Evolutionary conservation across 257 asterid genomes (phyloP).

Genomic region (Salvia hispanica): DNA sequence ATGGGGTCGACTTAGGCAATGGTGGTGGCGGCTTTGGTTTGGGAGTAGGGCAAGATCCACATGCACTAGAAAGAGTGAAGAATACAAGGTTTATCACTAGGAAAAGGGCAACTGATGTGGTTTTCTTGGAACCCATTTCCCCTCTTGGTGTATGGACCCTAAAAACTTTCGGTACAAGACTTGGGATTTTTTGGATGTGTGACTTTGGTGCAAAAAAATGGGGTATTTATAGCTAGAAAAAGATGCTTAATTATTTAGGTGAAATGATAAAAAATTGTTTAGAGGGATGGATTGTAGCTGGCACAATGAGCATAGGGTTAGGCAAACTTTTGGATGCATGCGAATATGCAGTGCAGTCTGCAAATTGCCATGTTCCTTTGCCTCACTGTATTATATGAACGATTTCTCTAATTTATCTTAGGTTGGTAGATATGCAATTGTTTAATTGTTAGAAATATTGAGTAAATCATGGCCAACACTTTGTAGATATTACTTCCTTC

Average conservation of each 20-base stretch:
- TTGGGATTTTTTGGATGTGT: constrained; percentile 30
- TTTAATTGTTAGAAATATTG: too few species aligned
- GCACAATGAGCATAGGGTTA: constrained; percentile 29
- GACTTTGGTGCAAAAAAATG: constrained; percentile 6
- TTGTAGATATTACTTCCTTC: too few species aligned
- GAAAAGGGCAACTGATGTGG: constrained; percentile 43
- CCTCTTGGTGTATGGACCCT: background rate
- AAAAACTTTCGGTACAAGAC: background rate
- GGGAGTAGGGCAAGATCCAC: constrained; percentile 44
- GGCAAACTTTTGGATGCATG: constrained; percentile 33
- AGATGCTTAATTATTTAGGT: background rate
- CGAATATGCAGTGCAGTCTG: constrained; percentile 24
- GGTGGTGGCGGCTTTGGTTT: constrained; percentile 38
- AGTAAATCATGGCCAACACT: too few species aligned
- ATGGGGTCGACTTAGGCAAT: constrained; percentile 39
- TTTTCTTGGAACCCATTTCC: constrained; percentile 48
- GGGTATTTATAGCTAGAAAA: constrained; percentile 44
- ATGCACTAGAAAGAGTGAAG: constrained; percentile 53
- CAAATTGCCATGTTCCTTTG: constrained; percentile 44
- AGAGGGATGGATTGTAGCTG: constrained; percentile 30
- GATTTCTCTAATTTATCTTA: constrained; percentile 1
- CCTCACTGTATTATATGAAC: background rate
- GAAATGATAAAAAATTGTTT: background rate
- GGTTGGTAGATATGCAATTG: too few species aligned
- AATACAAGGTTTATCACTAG: constrained; percentile 50